Base-by-base conservation (phyloP, 2,329 filamentous ascomycete species). In the Xylaria hypoxylon region DNA sequence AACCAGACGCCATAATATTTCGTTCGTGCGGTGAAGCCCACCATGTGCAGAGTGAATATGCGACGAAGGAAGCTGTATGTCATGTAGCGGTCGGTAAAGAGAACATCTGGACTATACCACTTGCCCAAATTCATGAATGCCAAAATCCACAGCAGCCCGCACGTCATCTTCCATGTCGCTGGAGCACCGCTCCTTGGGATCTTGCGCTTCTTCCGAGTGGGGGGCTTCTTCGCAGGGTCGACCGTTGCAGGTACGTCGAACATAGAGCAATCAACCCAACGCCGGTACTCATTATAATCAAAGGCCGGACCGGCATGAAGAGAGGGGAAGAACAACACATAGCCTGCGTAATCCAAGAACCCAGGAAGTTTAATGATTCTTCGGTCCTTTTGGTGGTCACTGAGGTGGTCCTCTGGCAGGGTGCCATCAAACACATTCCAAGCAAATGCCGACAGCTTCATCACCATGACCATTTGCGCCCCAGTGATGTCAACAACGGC, bases 1-100 rank as follows among this genome's bases (percentile, higher is more conserved):
- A 89, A 90, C 96, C 96, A 99, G 4, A 97, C 94, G 40, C 94
- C 96, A 75, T 99, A 99, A 81, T 97, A 99, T 81, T 99, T 99
- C 74, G 92, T 88, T 24, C 96, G 89, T 5, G 91, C 86, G 1
- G 92, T 91, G 50, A 98, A 85, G 60, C 90, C 92, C 57, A 97
- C 86, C 86, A 96, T 91, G 78, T 98, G 90, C 64, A 98, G 82
- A 68, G 91, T 85, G 83, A 90, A 94, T 45, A 97, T 82, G 50
- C 95, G 89, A 61, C 87, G 87, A 44, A 90, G 73, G 75, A 98
- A 88, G 44, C 86, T 85, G 75, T 92, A 90, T 5, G 85, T 80
- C 80, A 90, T 80, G 79, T 88, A 97, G 2, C 85, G 79, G 59
- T 91, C 86, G n/a, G 85, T 82, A 0, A 93, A 85, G 19, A 94